phyloP scores from a whole-genome alignment of 2,329 filamentous ascomycete species.

The Fusarium ramigenum region DNA sequence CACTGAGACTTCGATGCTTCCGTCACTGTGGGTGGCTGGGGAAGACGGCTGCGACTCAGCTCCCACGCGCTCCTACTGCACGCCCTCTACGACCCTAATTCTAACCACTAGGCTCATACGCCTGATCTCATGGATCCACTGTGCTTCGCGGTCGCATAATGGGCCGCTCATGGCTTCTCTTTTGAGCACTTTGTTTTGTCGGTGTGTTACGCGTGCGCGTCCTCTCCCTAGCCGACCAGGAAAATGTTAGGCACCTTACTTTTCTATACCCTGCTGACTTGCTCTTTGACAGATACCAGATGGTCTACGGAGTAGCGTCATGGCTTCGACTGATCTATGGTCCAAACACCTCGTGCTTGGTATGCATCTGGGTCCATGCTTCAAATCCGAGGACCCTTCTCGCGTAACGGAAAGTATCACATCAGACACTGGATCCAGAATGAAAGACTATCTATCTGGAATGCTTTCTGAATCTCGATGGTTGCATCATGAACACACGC shows the following conservation, averaged over 20 bases:
- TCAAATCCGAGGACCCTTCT: constrained; percentile 25
- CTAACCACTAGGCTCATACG: constrained; percentile 41
- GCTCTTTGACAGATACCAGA: constrained; percentile 32
- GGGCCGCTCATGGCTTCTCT: constrained; percentile 43
- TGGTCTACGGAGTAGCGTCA: constrained; percentile 29
- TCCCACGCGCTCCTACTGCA: constrained; percentile 38
- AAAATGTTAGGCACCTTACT: constrained; percentile 30
- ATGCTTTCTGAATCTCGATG: background rate
- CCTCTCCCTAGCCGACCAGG: constrained; percentile 27
- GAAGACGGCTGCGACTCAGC: constrained; percentile 30
- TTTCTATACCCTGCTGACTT: constrained; percentile 35
- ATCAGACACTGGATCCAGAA: constrained; percentile 6
- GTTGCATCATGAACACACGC: background rate
- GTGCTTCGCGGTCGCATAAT: constrained; percentile 49
- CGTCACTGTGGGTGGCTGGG: constrained; percentile 40
- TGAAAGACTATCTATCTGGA: background rate
- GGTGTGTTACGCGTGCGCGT: constrained; percentile 50
- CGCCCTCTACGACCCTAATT: constrained; percentile 23
- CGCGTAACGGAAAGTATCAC: constrained; percentile 20
- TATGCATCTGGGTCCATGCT: constrained; percentile 39
- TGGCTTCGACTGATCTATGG: constrained; percentile 28
- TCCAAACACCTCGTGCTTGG: constrained; percentile 37
- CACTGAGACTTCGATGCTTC: constrained; percentile 19
- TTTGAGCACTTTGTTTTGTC: constrained; percentile 46
- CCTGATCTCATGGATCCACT: constrained; percentile 46